phyloP scores from a whole-genome alignment of 176 grass and related monocot species.

The Juncus effusus region DNA sequence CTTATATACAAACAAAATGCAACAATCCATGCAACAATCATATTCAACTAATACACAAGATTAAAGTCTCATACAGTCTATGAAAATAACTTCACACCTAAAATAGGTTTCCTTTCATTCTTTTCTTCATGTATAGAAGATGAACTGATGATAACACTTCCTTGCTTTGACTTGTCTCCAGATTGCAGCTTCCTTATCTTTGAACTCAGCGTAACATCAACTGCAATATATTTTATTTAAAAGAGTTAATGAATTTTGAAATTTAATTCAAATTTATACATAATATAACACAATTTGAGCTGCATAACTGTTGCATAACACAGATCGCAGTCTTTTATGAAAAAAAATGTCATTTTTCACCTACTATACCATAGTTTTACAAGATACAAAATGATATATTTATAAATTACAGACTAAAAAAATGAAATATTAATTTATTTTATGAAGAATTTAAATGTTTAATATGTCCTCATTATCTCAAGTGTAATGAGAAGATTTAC shows the following conservation, averaged over 20 bases:
- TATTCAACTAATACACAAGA: too few relatives aligned
- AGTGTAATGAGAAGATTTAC: constrained; percentile 28
- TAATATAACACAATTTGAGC: too few relatives aligned
- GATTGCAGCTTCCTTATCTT: constrained; percentile 46
- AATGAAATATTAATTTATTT: not conserved
- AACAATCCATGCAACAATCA: too few relatives aligned
- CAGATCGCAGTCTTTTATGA: too few relatives aligned
- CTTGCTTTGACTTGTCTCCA: constrained; percentile 25
- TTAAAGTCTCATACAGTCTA: not conserved
- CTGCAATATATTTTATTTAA: constrained; percentile 24
- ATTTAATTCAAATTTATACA: too few relatives aligned
- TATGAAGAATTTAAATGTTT: not conserved
- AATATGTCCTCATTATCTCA: not conserved
- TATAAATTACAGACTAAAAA: not conserved
- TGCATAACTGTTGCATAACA: too few relatives aligned
- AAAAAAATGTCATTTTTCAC: too few relatives aligned
- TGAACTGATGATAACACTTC: constrained; percentile 8
- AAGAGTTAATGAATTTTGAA: too few relatives aligned
- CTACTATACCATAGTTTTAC: too few relatives aligned
- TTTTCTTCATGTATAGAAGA: constrained; percentile 13
- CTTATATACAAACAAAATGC: too few relatives aligned
- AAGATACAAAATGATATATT: not conserved
- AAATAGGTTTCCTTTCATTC: constrained; percentile 25
- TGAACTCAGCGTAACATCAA: constrained; percentile 48
- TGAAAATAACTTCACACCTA: constrained; percentile 23